phyloP scores from a whole-genome alignment of 352 stramenopile genomes.

The Phytophthora brassicae region DNA sequence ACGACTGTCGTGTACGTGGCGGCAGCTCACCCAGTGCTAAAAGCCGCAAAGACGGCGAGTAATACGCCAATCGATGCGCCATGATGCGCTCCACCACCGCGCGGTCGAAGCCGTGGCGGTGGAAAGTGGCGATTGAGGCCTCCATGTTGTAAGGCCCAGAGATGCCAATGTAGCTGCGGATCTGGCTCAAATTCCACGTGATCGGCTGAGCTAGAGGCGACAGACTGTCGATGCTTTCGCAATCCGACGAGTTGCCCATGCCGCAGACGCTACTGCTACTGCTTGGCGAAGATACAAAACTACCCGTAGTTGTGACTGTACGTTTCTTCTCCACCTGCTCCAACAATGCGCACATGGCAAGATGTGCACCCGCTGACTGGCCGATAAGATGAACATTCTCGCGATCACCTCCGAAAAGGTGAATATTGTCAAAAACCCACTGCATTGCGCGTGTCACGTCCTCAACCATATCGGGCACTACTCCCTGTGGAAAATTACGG shows the following conservation, averaged over 20 bases:
- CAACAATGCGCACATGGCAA: slow-evolving; percentile 75
- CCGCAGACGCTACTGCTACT: slow-evolving; percentile 23
- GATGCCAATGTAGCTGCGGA: slow-evolving; percentile 85
- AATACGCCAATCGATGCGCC: slow-evolving; percentile 60
- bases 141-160: slow-evolving; percentile 89
- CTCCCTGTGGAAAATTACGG: slow-evolving; percentile 88
- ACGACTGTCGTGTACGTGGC: slow-evolving; percentile 12
- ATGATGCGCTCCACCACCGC: slow-evolving; percentile 84
- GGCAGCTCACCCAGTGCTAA: slow-evolving; percentile 47
- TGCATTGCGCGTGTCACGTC: slow-evolving; percentile 84
- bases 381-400: slow-evolving; percentile 86
- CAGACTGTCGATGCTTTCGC: slow-evolving; percentile 35
- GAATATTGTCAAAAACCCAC: slow-evolving; percentile 88
- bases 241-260: slow-evolving; percentile 39
- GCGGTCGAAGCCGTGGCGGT: slow-evolving; percentile 80
- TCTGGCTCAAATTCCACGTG: slow-evolving; percentile 61
- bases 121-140: slow-evolving; percentile 74
- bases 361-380: slow-evolving; percentile 89
- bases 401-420: slow-evolving; percentile 83
- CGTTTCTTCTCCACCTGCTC: slow-evolving; percentile 66
- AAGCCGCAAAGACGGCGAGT: slow-evolving; percentile 52
- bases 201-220: slow-evolving; percentile 36
- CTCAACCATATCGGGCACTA: slow-evolving; percentile 89
- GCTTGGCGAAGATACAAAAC: slow-evolving; percentile 10
- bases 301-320: slow-evolving; percentile 15